Evolutionary conservation across 1,284 basidiomycete genomes (phyloP), one percentile per base, ranked within the genome.

Genomic region (Volvariella volvacea): DNA sequence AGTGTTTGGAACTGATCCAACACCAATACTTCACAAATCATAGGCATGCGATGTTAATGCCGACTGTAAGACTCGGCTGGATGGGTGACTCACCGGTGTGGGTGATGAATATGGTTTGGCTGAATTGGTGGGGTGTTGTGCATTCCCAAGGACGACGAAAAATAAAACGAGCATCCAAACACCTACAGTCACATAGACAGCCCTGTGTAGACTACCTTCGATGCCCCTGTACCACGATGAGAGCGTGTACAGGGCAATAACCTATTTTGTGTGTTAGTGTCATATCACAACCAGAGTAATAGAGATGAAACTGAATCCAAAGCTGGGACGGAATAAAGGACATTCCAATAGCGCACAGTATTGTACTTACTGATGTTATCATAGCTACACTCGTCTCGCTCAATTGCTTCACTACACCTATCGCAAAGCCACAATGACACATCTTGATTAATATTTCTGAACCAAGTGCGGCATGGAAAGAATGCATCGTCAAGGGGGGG

Each of bases 301-400:
- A 12, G 37, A 39, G 21, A 44, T 22, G 25, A 38, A n/a, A n/a
- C n/a, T n/a, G n/a, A n/a, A n/a, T n/a, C n/a, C n/a, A n/a, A n/a
- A n/a, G n/a, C n/a, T n/a, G n/a, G n/a, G n/a, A n/a, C n/a, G n/a
- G n/a, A n/a, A n/a, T n/a, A n/a, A n/a, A n/a, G n/a, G n/a, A n/a
- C n/a, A n/a, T 17, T 41, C 4, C 34, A 41, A 12, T n/a, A n/a
- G 16, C 41, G 17, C 17, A 22, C 21, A 46, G 6, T 10, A 31
- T 38, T 17, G 15, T 48, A 44, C 53, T 49, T 49, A 68, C 69
- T 8, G 69, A 54, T 21, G 66, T 71, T 10, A 62, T 62, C 47
- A 71, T 61, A 0, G 66, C 67, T 1, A 65, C 65, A 14, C 58
- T 58, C 22, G 67, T 62, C 45, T 71, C 67, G 2, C 69, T 67